These are phyloP conservation scores for Magnolia sinica DNA, from an alignment of 164 flowering plant species.

Conservation along the genomic window DNA sequence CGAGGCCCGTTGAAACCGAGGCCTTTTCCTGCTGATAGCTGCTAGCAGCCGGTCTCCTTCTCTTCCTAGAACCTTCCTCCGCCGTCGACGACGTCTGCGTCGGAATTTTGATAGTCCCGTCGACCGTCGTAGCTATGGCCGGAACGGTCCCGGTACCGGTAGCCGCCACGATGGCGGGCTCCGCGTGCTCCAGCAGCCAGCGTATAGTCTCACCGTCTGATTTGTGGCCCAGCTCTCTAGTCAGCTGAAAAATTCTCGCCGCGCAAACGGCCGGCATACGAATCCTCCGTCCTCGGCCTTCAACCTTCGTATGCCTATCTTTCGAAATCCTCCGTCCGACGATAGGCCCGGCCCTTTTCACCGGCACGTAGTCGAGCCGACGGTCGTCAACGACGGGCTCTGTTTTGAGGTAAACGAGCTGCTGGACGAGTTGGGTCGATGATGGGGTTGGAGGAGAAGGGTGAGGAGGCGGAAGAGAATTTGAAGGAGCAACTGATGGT, in stretches of 20 bases:
- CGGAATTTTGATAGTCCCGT: conserved; percentile 47
- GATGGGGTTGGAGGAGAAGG: neutral
- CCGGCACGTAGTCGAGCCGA: neutral
- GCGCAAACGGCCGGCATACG: conserved; percentile 84
- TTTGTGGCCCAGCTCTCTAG: conserved; percentile 69
- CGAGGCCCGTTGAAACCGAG: conserved; percentile 32
- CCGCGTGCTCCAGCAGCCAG: conserved; percentile 76
- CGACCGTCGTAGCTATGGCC: conserved; percentile 55
- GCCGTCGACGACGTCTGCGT: conserved; percentile 23
- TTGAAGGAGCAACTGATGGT: neutral
- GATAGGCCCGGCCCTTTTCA: conserved; percentile 1
- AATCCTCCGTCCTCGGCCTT: conserved; percentile 71
- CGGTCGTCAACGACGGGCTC: conserved; percentile 9
- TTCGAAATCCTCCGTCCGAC: conserved; percentile 44
- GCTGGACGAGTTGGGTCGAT: conserved; percentile 9
- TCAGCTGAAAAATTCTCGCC: conserved; percentile 72
- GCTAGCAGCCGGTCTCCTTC: conserved; percentile 28
- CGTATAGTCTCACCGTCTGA: conserved; percentile 76
- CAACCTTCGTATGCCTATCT: conserved; percentile 71
- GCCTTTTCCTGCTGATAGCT: neutral
- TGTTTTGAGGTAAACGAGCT: conserved; percentile 12
- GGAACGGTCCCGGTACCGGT: conserved; percentile 85
- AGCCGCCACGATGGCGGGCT: conserved; percentile 75
- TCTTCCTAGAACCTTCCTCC: conserved; percentile 14
- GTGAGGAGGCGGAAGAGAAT: neutral